phyloP scores from a whole-genome alignment of 345 rosid genomes.

The Salix caprea region DNA sequence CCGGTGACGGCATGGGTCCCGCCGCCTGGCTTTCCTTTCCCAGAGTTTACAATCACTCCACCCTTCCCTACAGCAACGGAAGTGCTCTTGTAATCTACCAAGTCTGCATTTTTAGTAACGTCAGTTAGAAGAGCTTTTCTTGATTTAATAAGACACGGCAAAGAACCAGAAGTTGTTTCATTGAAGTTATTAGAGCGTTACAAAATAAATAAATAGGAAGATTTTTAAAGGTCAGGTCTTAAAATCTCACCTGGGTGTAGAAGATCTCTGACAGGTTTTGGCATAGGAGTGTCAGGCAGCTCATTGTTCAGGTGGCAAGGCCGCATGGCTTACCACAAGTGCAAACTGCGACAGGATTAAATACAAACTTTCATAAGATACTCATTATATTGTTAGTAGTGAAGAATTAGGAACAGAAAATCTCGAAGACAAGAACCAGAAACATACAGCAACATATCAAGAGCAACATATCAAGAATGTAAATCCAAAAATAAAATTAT shows the following conservation, averaged over 20 bases:
- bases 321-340: constrained; percentile 45
- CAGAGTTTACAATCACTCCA: constrained; percentile 21
- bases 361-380: background rate
- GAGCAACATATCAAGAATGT: background rate
- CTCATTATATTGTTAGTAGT: no score
- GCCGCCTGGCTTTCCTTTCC: constrained; percentile 44
- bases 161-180: background rate
- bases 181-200: background rate
- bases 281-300: constrained; percentile 60
- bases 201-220: background rate
- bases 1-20: constrained; percentile 49
- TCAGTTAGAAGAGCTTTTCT: background rate
- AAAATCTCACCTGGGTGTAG: constrained; percentile 37
- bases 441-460: constrained; percentile 20
- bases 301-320: constrained; percentile 38
- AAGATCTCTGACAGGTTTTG: constrained; percentile 44
- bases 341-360: constrained; percentile 32
- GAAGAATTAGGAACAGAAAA: background rate
- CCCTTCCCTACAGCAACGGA: constrained; percentile 32
- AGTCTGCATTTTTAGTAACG: constrained; percentile 35
- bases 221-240: background rate
- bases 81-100: constrained; percentile 52
- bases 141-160: background rate
- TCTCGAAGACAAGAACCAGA: background rate
- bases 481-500: background rate